phyloP scores from a whole-genome alignment of 768 basidiomycete genomes.

The Psilocybe tampanensis region DNA sequence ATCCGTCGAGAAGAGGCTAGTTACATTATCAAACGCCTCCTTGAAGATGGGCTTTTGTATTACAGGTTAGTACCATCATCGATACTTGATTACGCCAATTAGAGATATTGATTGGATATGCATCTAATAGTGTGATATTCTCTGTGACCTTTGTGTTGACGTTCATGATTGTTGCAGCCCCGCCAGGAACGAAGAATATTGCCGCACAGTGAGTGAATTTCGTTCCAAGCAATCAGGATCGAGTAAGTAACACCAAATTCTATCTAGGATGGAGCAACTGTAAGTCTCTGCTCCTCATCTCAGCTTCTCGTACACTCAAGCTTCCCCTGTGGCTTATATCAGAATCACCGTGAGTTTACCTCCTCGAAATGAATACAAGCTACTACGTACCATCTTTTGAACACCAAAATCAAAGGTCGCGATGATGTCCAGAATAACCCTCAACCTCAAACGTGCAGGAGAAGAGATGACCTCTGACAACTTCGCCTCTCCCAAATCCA shows the following conservation, averaged over 20 bases:
- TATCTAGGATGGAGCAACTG: slow-evolving; percentile 39
- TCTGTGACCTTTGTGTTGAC: slow-evolving; percentile 45
- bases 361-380: not conserved
- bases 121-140: slow-evolving; percentile 40
- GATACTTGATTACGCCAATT: not conserved
- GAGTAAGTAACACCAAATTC: not conserved
- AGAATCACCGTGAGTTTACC: slow-evolving; percentile 18
- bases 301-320: not conserved
- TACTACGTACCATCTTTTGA: slow-evolving; percentile 6
- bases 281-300: slow-evolving; percentile 20
- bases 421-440: slow-evolving; percentile 72
- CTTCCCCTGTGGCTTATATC: not conserved
- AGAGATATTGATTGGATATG: not conserved
- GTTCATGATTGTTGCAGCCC: slow-evolving; percentile 46
- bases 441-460: slow-evolving; percentile 52
- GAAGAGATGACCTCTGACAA: slow-evolving; percentile 17
- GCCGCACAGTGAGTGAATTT: slow-evolving; percentile 44
- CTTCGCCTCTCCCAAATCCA: slow-evolving; percentile 14
- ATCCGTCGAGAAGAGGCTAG: slow-evolving; percentile 33
- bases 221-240: not conserved
- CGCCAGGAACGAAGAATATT: slow-evolving; percentile 48
- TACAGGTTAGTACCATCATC: slow-evolving; percentile 36
- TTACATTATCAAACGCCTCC: slow-evolving; percentile 42
- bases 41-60: slow-evolving; percentile 50
- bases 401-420: slow-evolving; percentile 36